Conservation (phyloP, 192 early-diverging fungal species). For the Linnemannia zychae region DNA sequence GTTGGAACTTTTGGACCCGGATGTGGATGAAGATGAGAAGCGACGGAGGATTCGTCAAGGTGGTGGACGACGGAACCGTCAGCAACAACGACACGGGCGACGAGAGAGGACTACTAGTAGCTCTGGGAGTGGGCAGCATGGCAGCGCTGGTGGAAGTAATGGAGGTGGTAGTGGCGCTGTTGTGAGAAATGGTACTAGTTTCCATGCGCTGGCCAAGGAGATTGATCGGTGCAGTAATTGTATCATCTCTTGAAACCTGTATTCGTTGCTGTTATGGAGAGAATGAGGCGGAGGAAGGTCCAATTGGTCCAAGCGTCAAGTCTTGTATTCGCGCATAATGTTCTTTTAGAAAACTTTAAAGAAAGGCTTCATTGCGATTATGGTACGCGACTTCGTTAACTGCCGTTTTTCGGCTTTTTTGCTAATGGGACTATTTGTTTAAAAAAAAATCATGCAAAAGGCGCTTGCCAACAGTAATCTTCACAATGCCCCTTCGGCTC, state of each 20-base stretch:
- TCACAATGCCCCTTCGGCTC: too few species aligned
- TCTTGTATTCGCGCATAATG: background rate
- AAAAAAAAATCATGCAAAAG: too few species aligned
- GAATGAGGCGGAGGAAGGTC: background rate
- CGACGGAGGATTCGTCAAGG: conserved; percentile 1
- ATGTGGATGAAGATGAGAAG: conserved; percentile 4
- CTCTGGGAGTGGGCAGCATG: background rate
- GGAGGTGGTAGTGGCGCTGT: background rate
- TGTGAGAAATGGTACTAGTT: background rate
- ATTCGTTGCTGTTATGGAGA: background rate
- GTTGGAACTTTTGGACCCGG: conserved; percentile 24
- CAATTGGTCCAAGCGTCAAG: background rate
- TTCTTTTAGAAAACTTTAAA: too few species aligned
- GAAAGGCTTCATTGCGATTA: too few species aligned
- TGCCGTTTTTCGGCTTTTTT: too few species aligned
- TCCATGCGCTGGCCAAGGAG: background rate
- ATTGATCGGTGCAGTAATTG: conserved; percentile 19
- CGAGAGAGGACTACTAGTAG: background rate
- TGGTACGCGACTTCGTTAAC: too few species aligned
- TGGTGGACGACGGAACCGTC: background rate
- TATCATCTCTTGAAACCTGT: conserved; percentile 2
- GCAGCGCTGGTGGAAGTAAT: background rate
- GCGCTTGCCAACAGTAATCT: too few species aligned
- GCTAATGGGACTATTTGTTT: too few species aligned
- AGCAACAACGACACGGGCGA: background rate